phyloP scores from a whole-genome alignment of 306 rosid species.

The Cotoneaster glaucophyllus region DNA sequence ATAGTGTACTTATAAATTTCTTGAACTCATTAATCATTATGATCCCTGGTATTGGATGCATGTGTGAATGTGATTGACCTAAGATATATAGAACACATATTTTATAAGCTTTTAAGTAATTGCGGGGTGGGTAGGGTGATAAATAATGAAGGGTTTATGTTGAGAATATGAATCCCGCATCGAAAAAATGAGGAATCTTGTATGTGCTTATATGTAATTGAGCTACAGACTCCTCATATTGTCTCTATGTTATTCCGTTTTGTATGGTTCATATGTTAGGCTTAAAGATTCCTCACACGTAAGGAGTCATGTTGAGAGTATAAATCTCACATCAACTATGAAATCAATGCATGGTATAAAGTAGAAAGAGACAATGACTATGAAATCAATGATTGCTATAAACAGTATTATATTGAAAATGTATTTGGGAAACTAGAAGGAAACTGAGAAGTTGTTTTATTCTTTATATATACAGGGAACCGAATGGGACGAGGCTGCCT shows the following conservation, averaged over 20 bases:
- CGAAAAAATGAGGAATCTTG: too few relatives aligned
- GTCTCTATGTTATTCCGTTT: too few relatives aligned
- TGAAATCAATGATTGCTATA: neutral
- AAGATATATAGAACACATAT: neutral
- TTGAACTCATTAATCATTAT: neutral
- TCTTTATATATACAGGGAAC: constrained; percentile 33
- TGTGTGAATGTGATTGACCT: neutral
- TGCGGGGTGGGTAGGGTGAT: too few relatives aligned
- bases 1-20: neutral
- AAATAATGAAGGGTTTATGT: too few relatives aligned
- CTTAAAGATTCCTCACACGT: too few relatives aligned
- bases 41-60: neutral
- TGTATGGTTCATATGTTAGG: too few relatives aligned
- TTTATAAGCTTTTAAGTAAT: neutral
- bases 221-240: too few relatives aligned
- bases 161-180: too few relatives aligned
- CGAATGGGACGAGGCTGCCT: constrained; percentile 81
- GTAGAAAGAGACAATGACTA: too few relatives aligned
- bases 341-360: neutral
- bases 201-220: too few relatives aligned
- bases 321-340: too few relatives aligned
- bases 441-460: neutral
- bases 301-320: too few relatives aligned
- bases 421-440: neutral
- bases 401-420: neutral